Base-by-base conservation (phyloP, 1,284 basidiomycete genomes). In the Butyriboletus appendiculatus region DNA sequence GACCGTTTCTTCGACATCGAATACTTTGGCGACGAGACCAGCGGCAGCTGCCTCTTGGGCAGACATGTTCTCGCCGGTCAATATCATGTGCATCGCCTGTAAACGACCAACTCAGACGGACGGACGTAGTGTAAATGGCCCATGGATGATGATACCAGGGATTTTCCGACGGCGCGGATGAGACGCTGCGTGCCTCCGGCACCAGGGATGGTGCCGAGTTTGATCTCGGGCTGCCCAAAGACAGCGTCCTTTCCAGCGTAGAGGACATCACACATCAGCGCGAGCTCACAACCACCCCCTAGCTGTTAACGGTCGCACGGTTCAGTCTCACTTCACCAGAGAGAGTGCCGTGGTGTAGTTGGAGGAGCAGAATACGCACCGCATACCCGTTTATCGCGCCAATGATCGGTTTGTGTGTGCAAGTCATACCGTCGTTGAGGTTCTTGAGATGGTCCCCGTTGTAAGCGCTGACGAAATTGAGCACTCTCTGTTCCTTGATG, bases 201-300 rank as follows among this genome's bases (percentile, higher is more conserved):
- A 9, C 84, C 82, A 24, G 86, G 86, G 57, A 88, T 87, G 49
- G 86, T 85, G 53, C 86, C 86, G 46, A 88, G 78, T 59, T 82
- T 86, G 71, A 87, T 83, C 65, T 88, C 85, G 33, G 86, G 86
- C 62, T 86, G 86, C 43, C 81, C 84, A 59, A 88, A 86, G 39
- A 74, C 75, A 18, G 86, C 83, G 38, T 71, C 78, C 11, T 77
- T 76, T 3, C 81, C 77, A n/a, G 82, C 82, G 57, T 84, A 75
- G 58, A 86, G 73, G 30, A 67, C 62, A n/a, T 65, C 73, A 40
- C 61, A 79, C 78, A 84, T 80, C 76, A 86, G 79, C 4, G 85
- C 84, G 37, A 87, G 75, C 65, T 87, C 85, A 59, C 83, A 85
- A 37, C 85, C 85, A 34, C 85, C 85, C 9, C 85, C 86, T 49